Evolutionary conservation across 2,329 filamentous ascomycete species (phyloP).

Genomic region (Pseudofabraea citricarpa): DNA sequence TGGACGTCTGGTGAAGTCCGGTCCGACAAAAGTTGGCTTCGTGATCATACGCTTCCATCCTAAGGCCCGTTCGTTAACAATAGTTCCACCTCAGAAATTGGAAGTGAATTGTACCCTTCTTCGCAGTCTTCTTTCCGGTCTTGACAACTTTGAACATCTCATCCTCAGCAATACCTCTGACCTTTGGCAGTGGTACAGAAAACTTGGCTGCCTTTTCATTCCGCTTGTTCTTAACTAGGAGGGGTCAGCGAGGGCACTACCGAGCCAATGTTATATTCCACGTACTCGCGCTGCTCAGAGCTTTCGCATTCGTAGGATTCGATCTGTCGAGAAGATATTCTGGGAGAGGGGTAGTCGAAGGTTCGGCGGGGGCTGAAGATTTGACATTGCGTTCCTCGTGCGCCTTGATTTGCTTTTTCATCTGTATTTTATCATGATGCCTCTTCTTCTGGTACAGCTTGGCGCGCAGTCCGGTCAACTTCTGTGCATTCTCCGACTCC

Average conservation of each 20-base stretch:
- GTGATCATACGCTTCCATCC: too few relatives aligned
- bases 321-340: slow-evolving; percentile 87
- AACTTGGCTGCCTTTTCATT: slow-evolving; percentile 93
- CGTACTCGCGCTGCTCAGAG: slow-evolving; percentile 64
- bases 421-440: slow-evolving; percentile 96
- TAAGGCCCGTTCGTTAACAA: slow-evolving; percentile 63
- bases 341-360: slow-evolving; percentile 76
- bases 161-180: slow-evolving; percentile 88
- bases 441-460: slow-evolving; percentile 93
- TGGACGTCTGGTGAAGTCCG: slow-evolving; percentile 80
- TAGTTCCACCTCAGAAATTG: slow-evolving; percentile 49
- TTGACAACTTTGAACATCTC: slow-evolving; percentile 37
- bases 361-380: slow-evolving; percentile 70
- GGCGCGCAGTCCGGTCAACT: slow-evolving; percentile 82
- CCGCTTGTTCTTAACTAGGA: slow-evolving; percentile 82
- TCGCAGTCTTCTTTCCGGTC: slow-evolving; percentile 35
- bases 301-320: slow-evolving; percentile 56
- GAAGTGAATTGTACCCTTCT: slow-evolving; percentile 36
- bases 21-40: slow-evolving; percentile 73
- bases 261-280: background rate
- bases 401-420: slow-evolving; percentile 89
- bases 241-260: slow-evolving; percentile 1
- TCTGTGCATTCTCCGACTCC: slow-evolving; percentile 85
- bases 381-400: slow-evolving; percentile 97
- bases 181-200: slow-evolving; percentile 86